A percentile compares a stretch with the other conserved stretches of the same genome.
These are phyloP conservation scores for Ulvella scutata DNA, from an alignment of 139 green algal genomes.

Conservation along the genomic window DNA sequence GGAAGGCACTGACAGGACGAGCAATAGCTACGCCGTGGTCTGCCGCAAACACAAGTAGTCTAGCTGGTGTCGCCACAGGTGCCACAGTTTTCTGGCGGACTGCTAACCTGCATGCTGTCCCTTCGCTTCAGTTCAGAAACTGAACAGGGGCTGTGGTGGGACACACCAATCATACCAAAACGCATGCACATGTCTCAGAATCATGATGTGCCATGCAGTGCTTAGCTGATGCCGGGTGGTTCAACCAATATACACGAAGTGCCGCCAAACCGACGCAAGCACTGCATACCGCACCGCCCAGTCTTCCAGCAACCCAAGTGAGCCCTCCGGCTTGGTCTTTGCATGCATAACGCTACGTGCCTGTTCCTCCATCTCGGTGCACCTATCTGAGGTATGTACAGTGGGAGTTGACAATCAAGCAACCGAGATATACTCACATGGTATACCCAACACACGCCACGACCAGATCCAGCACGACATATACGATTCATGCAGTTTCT, in stretches of 20 bases:
- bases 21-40: slow-evolving; percentile 24
- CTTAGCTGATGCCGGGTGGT: neutral
- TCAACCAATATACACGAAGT: neutral
- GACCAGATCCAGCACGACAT: too few relatives aligned
- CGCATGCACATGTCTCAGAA: neutral
- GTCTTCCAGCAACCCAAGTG: slow-evolving; percentile 20
- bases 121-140: neutral
- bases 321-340: slow-evolving; percentile 24
- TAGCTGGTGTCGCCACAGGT: slow-evolving; percentile 5
- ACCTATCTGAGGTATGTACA: too few relatives aligned
- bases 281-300: slow-evolving; percentile 10
- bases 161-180: neutral
- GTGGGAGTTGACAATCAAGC: too few relatives aligned
- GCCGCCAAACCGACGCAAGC: neutral
- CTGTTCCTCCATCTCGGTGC: slow-evolving; percentile 11
- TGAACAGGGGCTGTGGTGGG: neutral
- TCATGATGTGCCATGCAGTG: neutral
- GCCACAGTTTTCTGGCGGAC: slow-evolving; percentile 14
- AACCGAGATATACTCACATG: too few relatives aligned
- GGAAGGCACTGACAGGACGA: slow-evolving; percentile 20
- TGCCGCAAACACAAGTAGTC: slow-evolving; percentile 23
- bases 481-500: too few relatives aligned
- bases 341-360: slow-evolving; percentile 7
- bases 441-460: too few relatives aligned
- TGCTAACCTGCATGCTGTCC: slow-evolving; percentile 5